Evolutionary conservation across 768 basidiomycete species (phyloP).

Genomic region (Agrocybe praecox): DNA sequence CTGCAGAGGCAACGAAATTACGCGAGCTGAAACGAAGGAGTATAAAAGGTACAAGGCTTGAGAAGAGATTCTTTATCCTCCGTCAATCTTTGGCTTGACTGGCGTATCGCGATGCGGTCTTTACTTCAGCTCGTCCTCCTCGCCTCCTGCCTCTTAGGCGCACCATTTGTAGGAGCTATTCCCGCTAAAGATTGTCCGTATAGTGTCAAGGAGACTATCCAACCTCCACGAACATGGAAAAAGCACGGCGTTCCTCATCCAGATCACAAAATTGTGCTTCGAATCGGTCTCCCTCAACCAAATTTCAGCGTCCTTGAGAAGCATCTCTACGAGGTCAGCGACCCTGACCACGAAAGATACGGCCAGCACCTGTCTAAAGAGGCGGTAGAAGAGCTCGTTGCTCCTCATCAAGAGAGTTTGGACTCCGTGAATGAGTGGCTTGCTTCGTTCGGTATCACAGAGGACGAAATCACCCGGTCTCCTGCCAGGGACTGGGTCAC

Average conservation of each 20-base stretch:
- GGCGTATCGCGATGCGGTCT: constrained; percentile 13
- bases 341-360: constrained; percentile 52
- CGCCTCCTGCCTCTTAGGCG: constrained; percentile 15
- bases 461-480: constrained; percentile 49
- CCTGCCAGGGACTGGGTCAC: constrained; percentile 70
- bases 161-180: constrained; percentile 18
- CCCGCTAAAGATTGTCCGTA: constrained; percentile 22
- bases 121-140: constrained; percentile 14
- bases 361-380: constrained; percentile 63
- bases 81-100: background rate
- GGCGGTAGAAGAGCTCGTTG: constrained; percentile 63
- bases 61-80: background rate
- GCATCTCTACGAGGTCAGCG: constrained; percentile 56
- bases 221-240: constrained; percentile 51
- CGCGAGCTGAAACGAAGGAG: background rate
- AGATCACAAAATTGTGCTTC: constrained; percentile 52
- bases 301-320: constrained; percentile 50
- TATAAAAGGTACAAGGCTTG: background rate
- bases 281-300: constrained; percentile 57
- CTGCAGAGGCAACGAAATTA: background rate
- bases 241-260: constrained; percentile 43
- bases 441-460: constrained; percentile 49
- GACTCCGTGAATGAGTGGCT: constrained; percentile 65
- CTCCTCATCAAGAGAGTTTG: constrained; percentile 59
- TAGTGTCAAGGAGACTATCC: constrained; percentile 35